Evolutionary conservation across 176 grass and related monocot genomes (phyloP).

Genomic region (Eragrostis curvula): DNA sequence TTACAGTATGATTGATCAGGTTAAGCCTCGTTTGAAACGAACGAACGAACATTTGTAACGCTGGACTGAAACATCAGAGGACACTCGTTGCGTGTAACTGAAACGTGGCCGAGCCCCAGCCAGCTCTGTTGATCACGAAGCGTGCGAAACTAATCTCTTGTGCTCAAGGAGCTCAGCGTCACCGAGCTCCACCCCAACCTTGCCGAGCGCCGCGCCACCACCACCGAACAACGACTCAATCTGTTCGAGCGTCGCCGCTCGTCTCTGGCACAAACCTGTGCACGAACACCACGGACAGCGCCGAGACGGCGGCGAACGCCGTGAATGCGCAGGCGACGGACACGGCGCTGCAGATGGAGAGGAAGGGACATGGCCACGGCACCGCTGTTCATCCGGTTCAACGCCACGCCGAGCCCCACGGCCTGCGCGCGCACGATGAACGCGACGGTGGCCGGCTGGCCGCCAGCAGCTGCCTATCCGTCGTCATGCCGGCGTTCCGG

Average conservation of each 20-base stretch:
- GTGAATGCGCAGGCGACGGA: conserved; percentile 66
- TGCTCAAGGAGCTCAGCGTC: conserved; percentile 45
- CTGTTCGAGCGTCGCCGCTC: conserved; percentile 74
- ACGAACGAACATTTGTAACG: too few relatives aligned
- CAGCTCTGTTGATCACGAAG: conserved; percentile 54
- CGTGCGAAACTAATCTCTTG: neutral
- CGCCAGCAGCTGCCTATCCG: conserved; percentile 57
- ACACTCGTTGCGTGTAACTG: too few relatives aligned
- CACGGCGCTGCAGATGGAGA: conserved; percentile 56
- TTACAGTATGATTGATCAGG: too few relatives aligned
- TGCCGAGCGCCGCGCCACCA: neutral
- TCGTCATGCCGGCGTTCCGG: conserved; percentile 56
- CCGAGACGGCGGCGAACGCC: conserved; percentile 57
- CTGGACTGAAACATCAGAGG: too few relatives aligned
- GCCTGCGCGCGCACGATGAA: conserved; percentile 79
- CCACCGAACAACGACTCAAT: conserved; percentile 64
- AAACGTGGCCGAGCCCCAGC: conserved; percentile 47
- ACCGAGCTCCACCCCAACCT: conserved; percentile 56
- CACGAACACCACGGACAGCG: conserved; percentile 68
- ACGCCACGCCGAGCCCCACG: conserved; percentile 51
- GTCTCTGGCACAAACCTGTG: conserved; percentile 70
- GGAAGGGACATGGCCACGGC: conserved; percentile 79
- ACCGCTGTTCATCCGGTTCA: conserved; percentile 71
- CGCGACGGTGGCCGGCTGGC: conserved; percentile 59
- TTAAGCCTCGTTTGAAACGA: too few relatives aligned